Percentiles rank a stretch among this genome's conserved stretches.
These are phyloP conservation scores for Suhomyces ambrosiae DNA, from an alignment of 1,139 yeast genomes.

Conservation along the genomic window DNA sequence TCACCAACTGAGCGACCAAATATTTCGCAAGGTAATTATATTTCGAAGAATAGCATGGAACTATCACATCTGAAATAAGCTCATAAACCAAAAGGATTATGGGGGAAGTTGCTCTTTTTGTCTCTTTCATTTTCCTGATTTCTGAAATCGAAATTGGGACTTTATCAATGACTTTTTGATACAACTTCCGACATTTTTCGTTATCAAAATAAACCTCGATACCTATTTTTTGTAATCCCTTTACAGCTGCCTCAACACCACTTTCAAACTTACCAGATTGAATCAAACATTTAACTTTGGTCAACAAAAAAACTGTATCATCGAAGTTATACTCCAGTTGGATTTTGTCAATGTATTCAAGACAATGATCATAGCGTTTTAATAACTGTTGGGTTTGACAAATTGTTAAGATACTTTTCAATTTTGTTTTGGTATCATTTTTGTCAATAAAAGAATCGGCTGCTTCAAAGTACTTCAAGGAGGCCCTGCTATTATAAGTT, in stretches of 20 bases:
- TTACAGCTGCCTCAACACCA: slow-evolving; percentile 40
- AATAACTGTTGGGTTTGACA: slow-evolving; percentile 35
- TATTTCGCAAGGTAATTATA: slow-evolving; percentile 27
- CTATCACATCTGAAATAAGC: slow-evolving; percentile 43
- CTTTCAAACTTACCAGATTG: slow-evolving; percentile 34
- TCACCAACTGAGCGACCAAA: slow-evolving; percentile 27
- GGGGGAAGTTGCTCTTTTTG: slow-evolving; percentile 30
- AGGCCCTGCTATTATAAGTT: slow-evolving; percentile 34
- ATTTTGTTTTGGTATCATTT: slow-evolving; percentile 21
- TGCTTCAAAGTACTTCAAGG: slow-evolving; percentile 33
- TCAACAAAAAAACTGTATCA: slow-evolving; percentile 35
- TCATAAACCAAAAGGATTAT: slow-evolving; percentile 41
- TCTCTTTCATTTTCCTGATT: slow-evolving; percentile 35
- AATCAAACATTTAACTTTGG: slow-evolving; percentile 44
- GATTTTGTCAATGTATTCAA: slow-evolving; percentile 29
- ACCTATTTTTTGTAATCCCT: slow-evolving; percentile 33
- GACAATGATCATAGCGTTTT: slow-evolving; percentile 32
- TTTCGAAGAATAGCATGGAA: slow-evolving; percentile 34
- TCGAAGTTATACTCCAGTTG: slow-evolving; percentile 28
- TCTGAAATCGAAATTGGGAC: slow-evolving; percentile 48
- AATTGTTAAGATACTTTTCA: slow-evolving; percentile 34
- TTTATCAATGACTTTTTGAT: slow-evolving; percentile 27
- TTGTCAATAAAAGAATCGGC: slow-evolving; percentile 30
- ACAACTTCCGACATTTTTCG: slow-evolving; percentile 25
- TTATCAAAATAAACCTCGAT: slow-evolving; percentile 29